Evolutionary conservation across 2,329 filamentous ascomycete genomes (phyloP).

Genomic region (Magnaporthales sp.): DNA sequence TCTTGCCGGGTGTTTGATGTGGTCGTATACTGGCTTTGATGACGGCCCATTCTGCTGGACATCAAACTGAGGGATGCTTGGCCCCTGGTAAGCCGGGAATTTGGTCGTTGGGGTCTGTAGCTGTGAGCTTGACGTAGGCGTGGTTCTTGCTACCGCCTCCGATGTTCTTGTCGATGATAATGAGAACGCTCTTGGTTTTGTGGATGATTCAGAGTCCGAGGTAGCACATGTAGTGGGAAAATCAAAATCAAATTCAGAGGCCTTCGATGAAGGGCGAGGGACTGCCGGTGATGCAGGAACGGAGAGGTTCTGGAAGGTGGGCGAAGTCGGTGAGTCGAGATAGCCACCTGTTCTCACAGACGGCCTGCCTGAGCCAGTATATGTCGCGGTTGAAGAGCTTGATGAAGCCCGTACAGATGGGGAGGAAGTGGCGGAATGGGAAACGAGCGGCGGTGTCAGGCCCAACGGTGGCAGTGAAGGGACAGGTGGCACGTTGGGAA

Average conservation of each 20-base stretch:
- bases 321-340: neutral
- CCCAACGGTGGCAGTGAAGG: conserved; percentile 7
- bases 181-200: neutral
- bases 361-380: neutral
- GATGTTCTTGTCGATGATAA: neutral
- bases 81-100: neutral
- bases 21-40: neutral
- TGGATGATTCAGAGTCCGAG: neutral
- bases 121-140: neutral
- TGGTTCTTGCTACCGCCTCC: neutral
- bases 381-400: neutral
- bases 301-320: neutral
- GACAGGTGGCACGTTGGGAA: conserved; percentile 13
- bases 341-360: neutral
- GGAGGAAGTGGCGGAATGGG: neutral
- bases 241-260: conserved; percentile 3
- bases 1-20: neutral
- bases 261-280: neutral
- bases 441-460: neutral
- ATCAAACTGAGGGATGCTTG: neutral
- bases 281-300: neutral
- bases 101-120: neutral
- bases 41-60: neutral
- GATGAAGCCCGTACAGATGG: neutral
- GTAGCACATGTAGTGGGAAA: conserved; percentile 5